Evolutionary conservation across 768 basidiomycete species (phyloP).

Genomic region (Pulveroboletus sp.): DNA sequence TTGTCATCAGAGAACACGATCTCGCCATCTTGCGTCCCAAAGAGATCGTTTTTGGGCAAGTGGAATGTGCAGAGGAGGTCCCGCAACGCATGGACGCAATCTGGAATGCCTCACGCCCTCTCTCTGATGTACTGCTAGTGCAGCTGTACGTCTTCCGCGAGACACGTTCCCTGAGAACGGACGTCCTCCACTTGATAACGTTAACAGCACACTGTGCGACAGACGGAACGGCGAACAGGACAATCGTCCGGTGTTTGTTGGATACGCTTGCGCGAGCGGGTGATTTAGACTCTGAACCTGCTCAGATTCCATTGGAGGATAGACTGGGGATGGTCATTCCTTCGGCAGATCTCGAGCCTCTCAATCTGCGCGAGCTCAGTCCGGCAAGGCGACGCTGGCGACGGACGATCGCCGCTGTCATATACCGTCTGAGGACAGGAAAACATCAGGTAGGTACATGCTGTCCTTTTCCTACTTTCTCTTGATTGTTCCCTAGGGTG

Average conservation of each 20-base stretch:
- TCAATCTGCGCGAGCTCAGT: slow-evolving; percentile 25
- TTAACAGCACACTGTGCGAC: slow-evolving; percentile 48
- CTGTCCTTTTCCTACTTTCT: not conserved
- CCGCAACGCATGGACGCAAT: slow-evolving; percentile 25
- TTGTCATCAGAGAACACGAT: slow-evolving; percentile 40
- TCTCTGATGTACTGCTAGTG: slow-evolving; percentile 42
- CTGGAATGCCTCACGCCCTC: slow-evolving; percentile 32
- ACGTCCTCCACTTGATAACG: slow-evolving; percentile 41
- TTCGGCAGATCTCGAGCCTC: slow-evolving; percentile 35
- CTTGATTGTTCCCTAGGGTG: slow-evolving; percentile 40
- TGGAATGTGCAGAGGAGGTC: slow-evolving; percentile 36
- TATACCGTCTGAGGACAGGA: slow-evolving; percentile 31
- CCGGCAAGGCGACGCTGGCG: slow-evolving; percentile 44
- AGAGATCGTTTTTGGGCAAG: slow-evolving; percentile 38
- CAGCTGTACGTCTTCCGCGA: slow-evolving; percentile 42
- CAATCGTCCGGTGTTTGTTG: slow-evolving; percentile 45
- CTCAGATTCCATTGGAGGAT: slow-evolving; percentile 24
- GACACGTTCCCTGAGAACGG: slow-evolving; percentile 26
- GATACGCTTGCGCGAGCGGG: slow-evolving; percentile 33
- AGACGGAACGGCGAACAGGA: slow-evolving; percentile 45
- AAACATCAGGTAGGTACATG: slow-evolving; percentile 35
- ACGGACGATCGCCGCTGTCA: slow-evolving; percentile 38
- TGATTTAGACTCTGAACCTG: not conserved
- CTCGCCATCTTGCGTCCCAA: slow-evolving; percentile 29
- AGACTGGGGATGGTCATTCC: slow-evolving; percentile 39